Conservation (phyloP, 1,284 basidiomycete species). For the Xerocomus nothofagi region DNA sequence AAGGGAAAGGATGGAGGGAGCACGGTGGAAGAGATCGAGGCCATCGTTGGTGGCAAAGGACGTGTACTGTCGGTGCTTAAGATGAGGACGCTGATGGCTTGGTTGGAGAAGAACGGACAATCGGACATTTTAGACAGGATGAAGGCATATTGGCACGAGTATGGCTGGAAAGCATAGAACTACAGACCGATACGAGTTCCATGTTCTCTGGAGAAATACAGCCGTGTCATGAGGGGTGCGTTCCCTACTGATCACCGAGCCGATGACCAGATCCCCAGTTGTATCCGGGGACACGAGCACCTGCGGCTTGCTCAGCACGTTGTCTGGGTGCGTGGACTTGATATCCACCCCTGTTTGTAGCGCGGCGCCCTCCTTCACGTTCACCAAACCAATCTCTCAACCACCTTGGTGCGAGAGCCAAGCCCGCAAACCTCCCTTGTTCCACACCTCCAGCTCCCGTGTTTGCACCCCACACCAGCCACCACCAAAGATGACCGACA, state of each 20-base stretch:
- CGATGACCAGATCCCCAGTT: constrained; percentile 46
- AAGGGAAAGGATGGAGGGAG: constrained; percentile 68
- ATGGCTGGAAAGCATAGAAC: constrained; percentile 59
- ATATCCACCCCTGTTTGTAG: constrained; percentile 23
- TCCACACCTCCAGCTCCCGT: constrained; percentile 33
- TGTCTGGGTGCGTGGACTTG: constrained; percentile 30
- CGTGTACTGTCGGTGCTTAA: constrained; percentile 76
- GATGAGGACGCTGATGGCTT: constrained; percentile 85
- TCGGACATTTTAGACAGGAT: constrained; percentile 71
- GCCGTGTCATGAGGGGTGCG: not conserved
- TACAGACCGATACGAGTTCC: not conserved
- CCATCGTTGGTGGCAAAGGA: constrained; percentile 63
- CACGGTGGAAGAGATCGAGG: constrained; percentile 86
- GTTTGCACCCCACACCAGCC: constrained; percentile 53
- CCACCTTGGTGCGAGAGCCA: constrained; percentile 42
- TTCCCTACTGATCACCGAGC: constrained; percentile 32
- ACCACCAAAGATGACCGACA: constrained; percentile 80
- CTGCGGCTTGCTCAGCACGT: constrained; percentile 32
- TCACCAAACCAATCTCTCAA: constrained; percentile 38
- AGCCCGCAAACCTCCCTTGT: constrained; percentile 25
- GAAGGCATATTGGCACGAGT: constrained; percentile 79
- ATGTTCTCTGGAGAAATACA: not conserved
- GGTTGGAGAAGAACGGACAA: constrained; percentile 72
- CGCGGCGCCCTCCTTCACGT: constrained; percentile 19
- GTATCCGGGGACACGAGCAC: constrained; percentile 30